Base-by-base conservation (phyloP, 352 stramenopile species). In the Sclerospora graminicola region DNA sequence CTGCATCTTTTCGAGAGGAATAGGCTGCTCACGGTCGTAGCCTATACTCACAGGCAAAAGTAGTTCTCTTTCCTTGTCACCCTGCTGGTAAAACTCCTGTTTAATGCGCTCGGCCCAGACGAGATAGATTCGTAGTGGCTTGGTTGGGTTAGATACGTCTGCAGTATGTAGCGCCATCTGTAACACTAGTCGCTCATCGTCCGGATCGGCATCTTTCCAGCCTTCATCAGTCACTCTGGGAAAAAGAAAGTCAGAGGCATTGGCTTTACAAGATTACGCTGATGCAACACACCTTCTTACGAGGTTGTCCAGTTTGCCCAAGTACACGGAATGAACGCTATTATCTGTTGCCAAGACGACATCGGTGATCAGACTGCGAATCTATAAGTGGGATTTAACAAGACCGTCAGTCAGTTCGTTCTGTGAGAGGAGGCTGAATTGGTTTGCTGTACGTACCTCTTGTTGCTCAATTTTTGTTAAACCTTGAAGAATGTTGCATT, bases 41-140 rank as follows among this genome's bases (percentile, higher is more conserved):
- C 94, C 85, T 16, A 94, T 84, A 54, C 72, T 96, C 23, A 96
- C 63, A 2, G 80, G 66, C 11, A 98, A 47, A 19, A 82, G 58
- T 1, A 95, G 44, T 48, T 84, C 63, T 33, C 86, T 86, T 53
- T 98, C 94, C 48, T 90, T 88, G 59, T 98, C 93, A 19, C 94
- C 94, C 66, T 98, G 92, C 27, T 82, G 56, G 49, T 95, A 98
- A 50, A 97, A 97, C 62, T 98, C 94, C 37, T 85, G 52, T 43
- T 87, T 76, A 43, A 97, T 94, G 26, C 84, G 76, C 45, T 94
- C 78, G 1, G 83, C 66, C 93, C 91, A 98, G 32, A 81, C 67
- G 39, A 78, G 68, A 43, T 82, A 86, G 14, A 93, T 57, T 4
- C 49, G 51, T 51, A 80, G 70, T 14, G 82, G 57, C 63, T 95